Evolutionary conservation across 805 yeast genomes (phyloP).

Genomic region (Vanderwaltozyma verrucispora): DNA sequence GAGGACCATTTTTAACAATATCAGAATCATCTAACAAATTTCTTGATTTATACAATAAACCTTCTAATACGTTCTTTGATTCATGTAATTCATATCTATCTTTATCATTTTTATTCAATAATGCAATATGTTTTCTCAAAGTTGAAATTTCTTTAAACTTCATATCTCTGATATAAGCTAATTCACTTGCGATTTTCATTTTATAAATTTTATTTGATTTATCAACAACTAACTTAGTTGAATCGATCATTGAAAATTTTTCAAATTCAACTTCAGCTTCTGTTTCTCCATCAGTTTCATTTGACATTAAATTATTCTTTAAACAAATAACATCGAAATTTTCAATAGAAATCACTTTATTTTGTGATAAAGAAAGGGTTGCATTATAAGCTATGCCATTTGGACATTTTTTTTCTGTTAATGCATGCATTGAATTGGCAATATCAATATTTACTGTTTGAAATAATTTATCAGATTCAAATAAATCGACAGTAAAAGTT

Average conservation of each 20-base stretch:
- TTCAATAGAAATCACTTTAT: constrained; percentile 40
- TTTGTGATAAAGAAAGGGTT: constrained; percentile 36
- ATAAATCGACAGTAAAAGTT: constrained; percentile 28
- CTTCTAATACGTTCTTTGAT: constrained; percentile 59
- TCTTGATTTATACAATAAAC: constrained; percentile 60
- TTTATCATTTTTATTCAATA: constrained; percentile 42
- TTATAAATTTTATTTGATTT: background rate
- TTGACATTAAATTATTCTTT: constrained; percentile 7
- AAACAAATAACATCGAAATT: constrained; percentile 38
- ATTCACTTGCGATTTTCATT: constrained; percentile 8
- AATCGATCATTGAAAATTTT: background rate
- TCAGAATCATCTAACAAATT: constrained; percentile 46
- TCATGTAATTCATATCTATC: constrained; percentile 46
- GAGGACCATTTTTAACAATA: constrained; percentile 33
- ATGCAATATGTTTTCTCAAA: constrained; percentile 38
- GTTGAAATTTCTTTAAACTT: constrained; percentile 38
- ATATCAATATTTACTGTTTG: constrained; percentile 9
- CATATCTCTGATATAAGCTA: constrained; percentile 38
- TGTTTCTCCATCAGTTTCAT: constrained; percentile 2
- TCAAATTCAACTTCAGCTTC: background rate
- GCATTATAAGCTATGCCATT: constrained; percentile 31
- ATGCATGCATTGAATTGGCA: constrained; percentile 22
- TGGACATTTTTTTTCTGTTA: constrained; percentile 31
- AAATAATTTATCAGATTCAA: constrained; percentile 15
- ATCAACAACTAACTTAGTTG: background rate